These are phyloP conservation scores for cucumber (Cucumis sativus) DNA, from an alignment of 306 rosid genomes.

Conservation along the genomic window Cucumber_9930_V3 NC_026658.2:18089501-18090000, in stretches of 20 bases:
- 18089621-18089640: constrained; percentile 39
- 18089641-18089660: constrained; percentile 53
- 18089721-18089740: constrained; percentile 48
- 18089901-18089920: constrained; percentile 75
- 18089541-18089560: constrained; percentile 44
- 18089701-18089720: constrained; percentile 45
- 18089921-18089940: constrained; percentile 98
- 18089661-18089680: constrained; percentile 42
- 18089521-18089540: constrained; percentile 49
- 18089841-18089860: constrained; percentile 50
- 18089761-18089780: constrained; percentile 72
- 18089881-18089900: constrained; percentile 51
- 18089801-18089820: constrained; percentile 50
- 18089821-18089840: constrained; percentile 37
- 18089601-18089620: constrained; percentile 45
- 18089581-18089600: constrained; percentile 60
- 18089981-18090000: no score
- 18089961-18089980: constrained; percentile 64
- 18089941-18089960: constrained; percentile 96
- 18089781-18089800: constrained; percentile 50
- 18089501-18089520: constrained; percentile 52
- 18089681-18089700: constrained; percentile 48
- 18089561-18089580: constrained; percentile 41
- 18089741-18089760: constrained; percentile 78
- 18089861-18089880: constrained; percentile 64